phyloP scores from a whole-genome alignment of 768 basidiomycete genomes.

The Crepidotus variabilis region DNA sequence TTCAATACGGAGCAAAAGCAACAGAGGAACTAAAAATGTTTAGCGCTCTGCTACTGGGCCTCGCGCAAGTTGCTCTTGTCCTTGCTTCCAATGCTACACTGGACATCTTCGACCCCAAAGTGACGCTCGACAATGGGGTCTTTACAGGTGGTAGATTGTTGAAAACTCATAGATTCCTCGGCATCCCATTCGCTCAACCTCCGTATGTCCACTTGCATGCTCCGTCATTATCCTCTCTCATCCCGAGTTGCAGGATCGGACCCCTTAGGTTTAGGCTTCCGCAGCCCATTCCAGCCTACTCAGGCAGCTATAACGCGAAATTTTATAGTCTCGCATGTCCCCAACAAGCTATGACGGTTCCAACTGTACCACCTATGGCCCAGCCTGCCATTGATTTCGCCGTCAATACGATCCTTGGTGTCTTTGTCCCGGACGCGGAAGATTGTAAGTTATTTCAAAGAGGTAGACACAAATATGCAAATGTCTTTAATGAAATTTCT shows the following conservation, averaged over 20 bases:
- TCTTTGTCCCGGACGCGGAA: slow-evolving; percentile 29
- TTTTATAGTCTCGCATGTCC: slow-evolving; percentile 45
- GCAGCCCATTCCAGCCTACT: slow-evolving; percentile 33
- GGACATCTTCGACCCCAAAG: slow-evolving; percentile 19
- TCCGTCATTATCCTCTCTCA: neutral
- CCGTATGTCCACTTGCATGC: slow-evolving; percentile 33
- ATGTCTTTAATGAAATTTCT: no score
- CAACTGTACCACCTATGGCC: slow-evolving; percentile 22
- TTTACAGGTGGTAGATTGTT: slow-evolving; percentile 34
- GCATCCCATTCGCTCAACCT: slow-evolving; percentile 46
- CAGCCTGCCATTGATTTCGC: slow-evolving; percentile 22
- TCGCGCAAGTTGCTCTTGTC: slow-evolving; percentile 1
- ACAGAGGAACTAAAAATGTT: neutral
- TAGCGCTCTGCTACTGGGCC: neutral
- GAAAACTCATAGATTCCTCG: slow-evolving; percentile 31
- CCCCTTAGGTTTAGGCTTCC: slow-evolving; percentile 42
- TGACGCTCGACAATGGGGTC: slow-evolving; percentile 35
- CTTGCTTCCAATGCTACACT: neutral
- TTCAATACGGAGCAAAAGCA: neutral
- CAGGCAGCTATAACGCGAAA: slow-evolving; percentile 31
- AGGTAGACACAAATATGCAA: neutral
- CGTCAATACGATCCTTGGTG: slow-evolving; percentile 21
- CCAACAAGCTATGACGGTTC: slow-evolving; percentile 34
- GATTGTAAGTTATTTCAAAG: slow-evolving; percentile 33
- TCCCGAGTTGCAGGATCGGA: slow-evolving; percentile 23